A percentile compares a stretch with the other conserved stretches of the same genome.
phyloP scores from a whole-genome alignment of 768 basidiomycete species.

The Tephrocybe sp. region DNA sequence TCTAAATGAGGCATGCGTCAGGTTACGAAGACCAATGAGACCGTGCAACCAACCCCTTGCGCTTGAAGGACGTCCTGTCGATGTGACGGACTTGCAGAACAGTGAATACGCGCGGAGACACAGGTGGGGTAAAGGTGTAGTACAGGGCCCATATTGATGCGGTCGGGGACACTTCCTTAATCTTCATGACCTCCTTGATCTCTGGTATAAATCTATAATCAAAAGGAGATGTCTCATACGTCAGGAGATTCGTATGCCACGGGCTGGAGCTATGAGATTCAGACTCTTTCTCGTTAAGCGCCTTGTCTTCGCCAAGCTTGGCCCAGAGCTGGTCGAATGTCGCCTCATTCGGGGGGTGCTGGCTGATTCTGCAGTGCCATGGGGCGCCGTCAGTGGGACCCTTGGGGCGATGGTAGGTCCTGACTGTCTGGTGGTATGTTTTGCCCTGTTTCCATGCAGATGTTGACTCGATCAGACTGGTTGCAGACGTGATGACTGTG shows the following conservation, averaged over 20 bases:
- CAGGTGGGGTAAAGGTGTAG: constrained; percentile 70
- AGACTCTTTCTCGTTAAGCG: constrained; percentile 69
- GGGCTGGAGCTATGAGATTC: constrained; percentile 10
- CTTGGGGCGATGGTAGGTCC: constrained; percentile 55
- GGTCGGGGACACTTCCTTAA: constrained; percentile 64
- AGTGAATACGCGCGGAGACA: constrained; percentile 77
- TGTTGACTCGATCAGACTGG: constrained; percentile 56
- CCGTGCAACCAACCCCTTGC: constrained; percentile 51
- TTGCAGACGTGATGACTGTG: constrained; percentile 50
- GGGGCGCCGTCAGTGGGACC: constrained; percentile 52
- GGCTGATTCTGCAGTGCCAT: constrained; percentile 72
- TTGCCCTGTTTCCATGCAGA: constrained; percentile 70
- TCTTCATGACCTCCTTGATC: constrained; percentile 59
- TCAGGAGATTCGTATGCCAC: constrained; percentile 14
- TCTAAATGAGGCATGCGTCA: constrained; percentile 25
- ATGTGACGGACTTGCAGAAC: constrained; percentile 66
- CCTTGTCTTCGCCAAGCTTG: constrained; percentile 64
- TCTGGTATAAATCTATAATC: constrained; percentile 59
- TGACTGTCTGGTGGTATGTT: constrained; percentile 55
- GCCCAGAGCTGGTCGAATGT: constrained; percentile 77
- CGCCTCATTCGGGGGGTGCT: constrained; percentile 62
- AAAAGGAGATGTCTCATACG: constrained; percentile 11
- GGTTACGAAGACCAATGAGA: not conserved
- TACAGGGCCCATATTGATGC: constrained; percentile 70
- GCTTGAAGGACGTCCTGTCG: constrained; percentile 44